A percentile compares a stretch with the other conserved stretches of the same genome.
Evolutionary conservation across 1,284 basidiomycete species (phyloP).

Genomic region (Hypsizygus ulmarius): DNA sequence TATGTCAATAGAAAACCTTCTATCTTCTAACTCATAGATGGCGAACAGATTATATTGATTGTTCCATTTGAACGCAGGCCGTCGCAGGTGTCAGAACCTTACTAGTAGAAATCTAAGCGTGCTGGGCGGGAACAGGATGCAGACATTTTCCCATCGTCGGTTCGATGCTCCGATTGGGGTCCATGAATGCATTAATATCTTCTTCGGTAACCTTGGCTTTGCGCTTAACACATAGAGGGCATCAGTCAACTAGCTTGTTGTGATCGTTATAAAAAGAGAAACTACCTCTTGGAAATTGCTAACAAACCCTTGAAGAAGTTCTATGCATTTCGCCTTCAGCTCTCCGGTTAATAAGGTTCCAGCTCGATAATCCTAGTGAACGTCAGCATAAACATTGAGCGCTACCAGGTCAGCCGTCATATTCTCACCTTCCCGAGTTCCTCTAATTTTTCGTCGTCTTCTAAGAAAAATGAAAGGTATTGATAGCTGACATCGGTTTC

Average conservation of each 20-base stretch:
- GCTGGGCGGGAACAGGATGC: not conserved
- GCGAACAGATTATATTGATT: no score
- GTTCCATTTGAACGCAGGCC: no score
- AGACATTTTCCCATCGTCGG: constrained; percentile 38
- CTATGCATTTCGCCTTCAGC: constrained; percentile 90
- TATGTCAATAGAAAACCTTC: not conserved
- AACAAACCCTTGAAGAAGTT: constrained; percentile 82
- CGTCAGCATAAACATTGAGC: not conserved
- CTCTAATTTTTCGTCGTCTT: constrained; percentile 87
- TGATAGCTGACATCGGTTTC: constrained; percentile 97
- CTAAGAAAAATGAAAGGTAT: constrained; percentile 96
- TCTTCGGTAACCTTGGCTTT: constrained; percentile 83
- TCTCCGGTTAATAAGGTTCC: constrained; percentile 90
- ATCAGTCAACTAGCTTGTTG: constrained; percentile 2
- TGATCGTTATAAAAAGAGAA: not conserved
- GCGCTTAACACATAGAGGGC: constrained; percentile 46
- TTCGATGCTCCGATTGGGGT: constrained; percentile 76
- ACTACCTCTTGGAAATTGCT: constrained; percentile 86
- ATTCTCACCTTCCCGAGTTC: constrained; percentile 68
- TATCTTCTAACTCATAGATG: not conserved
- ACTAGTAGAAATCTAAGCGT: not conserved
- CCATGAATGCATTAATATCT: constrained; percentile 80
- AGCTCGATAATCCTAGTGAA: constrained; percentile 80
- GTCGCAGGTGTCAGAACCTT: not conserved
- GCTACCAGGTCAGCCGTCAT: not conserved